A percentile compares a stretch with the other conserved stretches of the same genome.
phyloP scores from a whole-genome alignment of 2,329 filamentous ascomycete species.

The Plenodomus lindquistii region DNA sequence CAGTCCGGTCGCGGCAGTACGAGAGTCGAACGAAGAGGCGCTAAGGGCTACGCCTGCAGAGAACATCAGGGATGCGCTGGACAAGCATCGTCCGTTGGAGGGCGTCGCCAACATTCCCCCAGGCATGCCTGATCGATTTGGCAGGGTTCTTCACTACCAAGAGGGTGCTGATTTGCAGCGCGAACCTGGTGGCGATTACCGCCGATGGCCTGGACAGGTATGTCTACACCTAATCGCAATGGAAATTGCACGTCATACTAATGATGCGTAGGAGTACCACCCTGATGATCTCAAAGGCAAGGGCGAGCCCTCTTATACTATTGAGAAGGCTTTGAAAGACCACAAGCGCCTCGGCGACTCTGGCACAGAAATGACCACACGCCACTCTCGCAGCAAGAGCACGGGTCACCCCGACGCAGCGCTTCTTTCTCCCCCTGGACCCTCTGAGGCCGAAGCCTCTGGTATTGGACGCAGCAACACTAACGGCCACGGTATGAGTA shows the following conservation, averaged over 20 bases:
- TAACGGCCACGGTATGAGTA: constrained; percentile 42
- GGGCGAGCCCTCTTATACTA: constrained; percentile 73
- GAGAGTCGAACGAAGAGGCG: constrained; percentile 73
- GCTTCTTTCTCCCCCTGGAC: constrained; percentile 20
- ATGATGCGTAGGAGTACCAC: constrained; percentile 59
- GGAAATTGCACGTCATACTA: too few relatives aligned
- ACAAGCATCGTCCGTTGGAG: constrained; percentile 76
- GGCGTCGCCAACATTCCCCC: constrained; percentile 78
- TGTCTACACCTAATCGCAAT: too few relatives aligned
- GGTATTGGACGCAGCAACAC: constrained; percentile 41
- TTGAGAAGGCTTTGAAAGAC: constrained; percentile 69
- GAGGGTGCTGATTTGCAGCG: constrained; percentile 88
- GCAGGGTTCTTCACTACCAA: constrained; percentile 74
- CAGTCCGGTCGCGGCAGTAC: constrained; percentile 78
- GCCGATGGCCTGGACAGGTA: constrained; percentile 74
- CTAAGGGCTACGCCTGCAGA: constrained; percentile 79
- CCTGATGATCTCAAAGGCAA: constrained; percentile 82
- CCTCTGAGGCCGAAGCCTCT: constrained; percentile 33
- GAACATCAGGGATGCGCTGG: constrained; percentile 73
- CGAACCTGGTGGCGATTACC: constrained; percentile 79
- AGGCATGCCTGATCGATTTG: constrained; percentile 68
- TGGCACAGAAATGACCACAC: constrained; percentile 52
- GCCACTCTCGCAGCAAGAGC: constrained; percentile 41
- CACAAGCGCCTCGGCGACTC: constrained; percentile 52
- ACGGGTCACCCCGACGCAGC: constrained; percentile 39